Base-by-base conservation (phyloP, 2,329 filamentous ascomycete species). In the Stemphylium beticola region DNA sequence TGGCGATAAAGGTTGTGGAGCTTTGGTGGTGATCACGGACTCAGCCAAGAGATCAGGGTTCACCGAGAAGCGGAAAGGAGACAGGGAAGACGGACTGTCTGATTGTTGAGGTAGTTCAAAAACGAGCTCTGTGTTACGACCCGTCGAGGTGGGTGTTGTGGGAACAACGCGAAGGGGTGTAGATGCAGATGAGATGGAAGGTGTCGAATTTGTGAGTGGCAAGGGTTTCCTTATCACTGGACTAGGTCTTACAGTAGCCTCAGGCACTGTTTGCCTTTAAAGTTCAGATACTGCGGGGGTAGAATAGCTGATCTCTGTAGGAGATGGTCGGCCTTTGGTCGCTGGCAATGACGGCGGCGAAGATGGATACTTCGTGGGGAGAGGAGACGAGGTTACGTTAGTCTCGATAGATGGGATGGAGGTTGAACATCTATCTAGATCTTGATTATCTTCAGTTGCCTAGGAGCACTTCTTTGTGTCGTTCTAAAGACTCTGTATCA, bases 401-500 rank as follows among this genome's bases (percentile, higher is more conserved):
- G 47, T 49, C 9, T 55, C 50, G 37, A 50, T 20, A 40, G 62
- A 57, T 33, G 43, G 18, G 8, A 39, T 54, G 17, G 57, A 43
- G 14, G 50, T 49, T 24, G 56, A 52, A 32, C 33, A 40, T 29
- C 53, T 37, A 46, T 47, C 43, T 24, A 24, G 26, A 38, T 49
- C 53, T 15, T 43, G 26, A 12, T 14, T 39, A 22, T 59, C 43
- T 40, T 56, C 51, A 29, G 51, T 37, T 29, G 49, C 37, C 45
- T 57, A 49, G 37, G 46, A 38, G 14, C 47, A 49, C 41, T 39
- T 58, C 29, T 64, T 57, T 60, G 32, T 59, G 55, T 44, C 58
- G 64, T 49, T 47, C 62, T 62, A 14, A 11, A 17, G 15, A 20
- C 40, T 22, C 10, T 43, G 17, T 24, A 43, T 62, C 29, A 62